phyloP scores from a whole-genome alignment of 176 grass and related monocot species.

The Elaeis guineensis region DNA sequence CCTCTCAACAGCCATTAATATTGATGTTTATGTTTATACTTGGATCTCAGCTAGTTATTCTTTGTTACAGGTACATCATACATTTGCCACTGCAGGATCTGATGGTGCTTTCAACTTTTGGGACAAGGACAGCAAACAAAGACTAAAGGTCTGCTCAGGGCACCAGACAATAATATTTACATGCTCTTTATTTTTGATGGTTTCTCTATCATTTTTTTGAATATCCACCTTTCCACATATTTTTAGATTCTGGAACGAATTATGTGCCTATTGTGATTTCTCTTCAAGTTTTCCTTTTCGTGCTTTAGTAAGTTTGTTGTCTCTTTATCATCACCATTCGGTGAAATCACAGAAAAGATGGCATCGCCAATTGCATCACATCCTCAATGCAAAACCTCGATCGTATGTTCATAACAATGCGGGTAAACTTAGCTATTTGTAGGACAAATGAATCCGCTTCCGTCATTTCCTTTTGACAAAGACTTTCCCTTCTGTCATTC shows the following conservation, averaged over 20 bases:
- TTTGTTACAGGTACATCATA: conserved; percentile 60
- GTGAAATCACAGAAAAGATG: no score
- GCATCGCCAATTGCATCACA: no score
- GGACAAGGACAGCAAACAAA: conserved; percentile 88
- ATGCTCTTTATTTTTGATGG: not conserved
- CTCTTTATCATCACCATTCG: no score
- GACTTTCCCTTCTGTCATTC: no score
- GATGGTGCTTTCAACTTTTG: conserved; percentile 90
- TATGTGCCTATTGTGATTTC: not conserved
- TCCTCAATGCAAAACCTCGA: no score
- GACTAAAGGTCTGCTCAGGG: conserved; percentile 52
- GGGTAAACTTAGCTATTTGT: no score
- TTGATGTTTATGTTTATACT: not conserved
- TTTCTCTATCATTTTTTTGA: not conserved
- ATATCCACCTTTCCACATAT: not conserved
- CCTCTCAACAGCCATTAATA: no score
- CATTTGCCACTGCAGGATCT: conserved; percentile 78
- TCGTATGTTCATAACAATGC: no score
- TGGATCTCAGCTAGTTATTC: not conserved
- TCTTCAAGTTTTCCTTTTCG: not conserved
- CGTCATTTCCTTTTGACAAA: no score
- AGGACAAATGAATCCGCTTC: no score
- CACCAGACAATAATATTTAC: not conserved
- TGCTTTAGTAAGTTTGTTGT: no score
- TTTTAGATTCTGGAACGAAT: not conserved